Evolutionary conservation across 495 filamentous ascomycete genomes (phyloP).

Genomic region (Aspergillus bertholletiae): DNA sequence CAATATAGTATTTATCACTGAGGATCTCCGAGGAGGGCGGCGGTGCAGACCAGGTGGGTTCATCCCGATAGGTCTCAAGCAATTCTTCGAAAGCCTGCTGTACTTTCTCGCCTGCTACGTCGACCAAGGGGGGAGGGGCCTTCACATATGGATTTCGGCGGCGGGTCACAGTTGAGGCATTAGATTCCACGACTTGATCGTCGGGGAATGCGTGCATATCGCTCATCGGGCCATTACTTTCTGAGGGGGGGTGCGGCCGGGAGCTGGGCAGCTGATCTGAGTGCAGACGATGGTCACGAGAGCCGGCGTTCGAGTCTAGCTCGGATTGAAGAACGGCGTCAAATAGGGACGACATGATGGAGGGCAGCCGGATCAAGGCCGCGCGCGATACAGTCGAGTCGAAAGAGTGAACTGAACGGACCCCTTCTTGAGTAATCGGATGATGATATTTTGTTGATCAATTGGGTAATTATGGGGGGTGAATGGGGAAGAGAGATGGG

Average conservation of each 20-base stretch:
- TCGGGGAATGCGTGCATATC: conserved; percentile 54
- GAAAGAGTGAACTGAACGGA: neutral
- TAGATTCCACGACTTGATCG: conserved; percentile 56
- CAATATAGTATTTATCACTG: conserved; percentile 93
- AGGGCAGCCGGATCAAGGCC: conserved; percentile 22
- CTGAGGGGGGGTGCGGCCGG: conserved; percentile 41
- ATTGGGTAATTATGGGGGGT: too few relatives aligned
- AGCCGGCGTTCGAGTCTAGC: conserved; percentile 36
- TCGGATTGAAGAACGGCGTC: conserved; percentile 52
- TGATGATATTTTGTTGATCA: too few relatives aligned
- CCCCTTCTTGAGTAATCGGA: neutral
- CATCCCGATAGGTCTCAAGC: conserved; percentile 80
- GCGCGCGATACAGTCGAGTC: conserved; percentile 3
- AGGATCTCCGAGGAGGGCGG: conserved; percentile 70
- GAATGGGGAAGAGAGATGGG: neutral
- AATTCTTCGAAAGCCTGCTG: conserved; percentile 84
- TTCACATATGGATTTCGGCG: conserved; percentile 57
- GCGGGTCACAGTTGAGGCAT: conserved; percentile 53
- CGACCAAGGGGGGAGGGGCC: conserved; percentile 78
- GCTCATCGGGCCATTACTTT: conserved; percentile 54
- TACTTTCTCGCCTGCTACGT: conserved; percentile 80
- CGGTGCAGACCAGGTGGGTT: conserved; percentile 66
- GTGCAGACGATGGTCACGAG: conserved; percentile 31
- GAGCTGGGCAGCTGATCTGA: conserved; percentile 44
- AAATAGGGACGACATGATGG: conserved; percentile 50